phyloP scores from a whole-genome alignment of 2,329 filamentous ascomycete species.

The Botryotinia convoluta region DNA sequence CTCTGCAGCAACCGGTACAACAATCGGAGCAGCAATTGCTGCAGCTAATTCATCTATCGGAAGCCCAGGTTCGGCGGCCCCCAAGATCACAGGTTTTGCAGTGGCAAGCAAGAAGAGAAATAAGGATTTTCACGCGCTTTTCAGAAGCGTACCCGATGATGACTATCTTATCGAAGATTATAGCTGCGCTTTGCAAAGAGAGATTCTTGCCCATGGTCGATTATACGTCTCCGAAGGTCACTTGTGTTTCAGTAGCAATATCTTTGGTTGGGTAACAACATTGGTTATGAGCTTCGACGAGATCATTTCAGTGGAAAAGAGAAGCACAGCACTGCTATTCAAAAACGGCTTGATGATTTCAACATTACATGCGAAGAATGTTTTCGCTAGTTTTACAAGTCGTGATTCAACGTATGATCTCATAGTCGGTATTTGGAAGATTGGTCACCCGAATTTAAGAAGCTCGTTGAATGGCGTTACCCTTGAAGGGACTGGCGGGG shows the following conservation, averaged over 20 bases:
- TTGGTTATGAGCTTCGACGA: constrained; percentile 98
- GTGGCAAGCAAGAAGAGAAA: constrained; percentile 96
- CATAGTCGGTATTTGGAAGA: constrained; percentile 97
- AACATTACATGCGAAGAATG: constrained; percentile 89
- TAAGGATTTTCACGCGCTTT: constrained; percentile 87
- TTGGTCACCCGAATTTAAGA: constrained; percentile 87
- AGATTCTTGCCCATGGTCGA: constrained; percentile 90
- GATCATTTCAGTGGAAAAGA: constrained; percentile 94
- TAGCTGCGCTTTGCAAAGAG: constrained; percentile 90
- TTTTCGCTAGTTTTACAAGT: constrained; percentile 93
- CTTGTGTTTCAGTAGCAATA: constrained; percentile 98
- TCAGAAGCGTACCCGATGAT: constrained; percentile 95
- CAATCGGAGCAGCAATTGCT: constrained; percentile 68
- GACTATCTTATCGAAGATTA: constrained; percentile 99
- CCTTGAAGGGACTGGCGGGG: constrained; percentile 76
- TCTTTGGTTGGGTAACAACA: constrained; percentile 96
- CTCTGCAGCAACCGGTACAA: constrained; percentile 60
- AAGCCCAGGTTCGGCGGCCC: constrained; percentile 58
- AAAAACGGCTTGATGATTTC: constrained; percentile 97
- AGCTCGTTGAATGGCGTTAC: constrained; percentile 88
- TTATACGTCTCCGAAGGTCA: constrained; percentile 97
- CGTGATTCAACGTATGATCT: constrained; percentile 95
- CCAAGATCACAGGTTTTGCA: constrained; percentile 89
- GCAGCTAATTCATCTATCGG: constrained; percentile 69
- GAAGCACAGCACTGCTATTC: constrained; percentile 91